Evolutionary conservation across 352 stramenopile genomes (phyloP).

Genomic region (Phytophthora brassicae): DNA sequence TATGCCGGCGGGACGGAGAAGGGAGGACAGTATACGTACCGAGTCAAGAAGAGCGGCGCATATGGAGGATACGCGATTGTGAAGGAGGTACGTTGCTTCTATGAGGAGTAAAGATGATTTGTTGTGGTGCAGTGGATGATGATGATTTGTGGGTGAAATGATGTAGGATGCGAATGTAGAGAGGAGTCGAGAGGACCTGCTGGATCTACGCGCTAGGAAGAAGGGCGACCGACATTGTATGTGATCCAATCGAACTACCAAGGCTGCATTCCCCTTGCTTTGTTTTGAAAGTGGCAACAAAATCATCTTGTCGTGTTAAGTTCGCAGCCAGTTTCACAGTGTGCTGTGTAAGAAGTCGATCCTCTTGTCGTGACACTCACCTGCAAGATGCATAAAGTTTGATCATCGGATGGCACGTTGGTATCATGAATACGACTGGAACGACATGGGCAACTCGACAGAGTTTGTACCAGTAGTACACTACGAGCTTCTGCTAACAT

Average conservation of each 20-base stretch:
- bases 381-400: too few species aligned
- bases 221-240: conserved; percentile 89
- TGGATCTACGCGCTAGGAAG: conserved; percentile 86
- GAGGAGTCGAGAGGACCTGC: conserved; percentile 80
- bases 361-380: too few species aligned
- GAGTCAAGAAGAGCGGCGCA: conserved; percentile 81
- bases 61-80: conserved; percentile 88
- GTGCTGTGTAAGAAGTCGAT: too few species aligned
- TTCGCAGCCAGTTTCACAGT: too few species aligned
- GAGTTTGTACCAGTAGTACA: too few species aligned
- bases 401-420: too few species aligned
- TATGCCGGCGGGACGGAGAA: conserved; percentile 85
- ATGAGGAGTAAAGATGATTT: neutral
- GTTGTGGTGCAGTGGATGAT: neutral
- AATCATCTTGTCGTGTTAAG: too few species aligned
- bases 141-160: neutral
- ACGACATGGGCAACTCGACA: too few species aligned
- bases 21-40: conserved; percentile 71
- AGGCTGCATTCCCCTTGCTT: too few species aligned
- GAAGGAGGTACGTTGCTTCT: conserved; percentile 57
- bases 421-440: too few species aligned
- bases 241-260: conserved; percentile 26
- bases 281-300: too few species aligned
- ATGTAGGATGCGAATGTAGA: conserved; percentile 50
- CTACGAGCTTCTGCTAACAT: too few species aligned